phyloP scores from a whole-genome alignment of 2,329 filamentous ascomycete species.

The Cladophialophora immunda region DNA sequence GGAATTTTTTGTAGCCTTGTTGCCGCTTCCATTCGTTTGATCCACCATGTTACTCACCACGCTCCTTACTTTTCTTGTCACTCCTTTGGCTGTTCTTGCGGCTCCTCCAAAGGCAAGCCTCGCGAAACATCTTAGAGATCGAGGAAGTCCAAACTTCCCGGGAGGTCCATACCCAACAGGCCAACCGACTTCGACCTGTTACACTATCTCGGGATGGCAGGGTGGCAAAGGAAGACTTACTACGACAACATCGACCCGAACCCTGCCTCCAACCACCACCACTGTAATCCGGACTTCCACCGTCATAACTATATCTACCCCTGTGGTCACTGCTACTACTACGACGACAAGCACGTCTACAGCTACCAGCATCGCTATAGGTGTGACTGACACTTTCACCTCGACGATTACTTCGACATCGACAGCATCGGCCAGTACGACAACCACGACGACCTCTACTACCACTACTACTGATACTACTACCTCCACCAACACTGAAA shows the following conservation, averaged over 20 bases:
- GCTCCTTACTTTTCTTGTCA: background rate
- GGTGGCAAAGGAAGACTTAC: too few species aligned
- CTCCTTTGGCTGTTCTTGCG: background rate
- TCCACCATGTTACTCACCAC: background rate
- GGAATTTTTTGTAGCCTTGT: background rate
- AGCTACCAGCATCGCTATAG: background rate
- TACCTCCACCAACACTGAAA: background rate
- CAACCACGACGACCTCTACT: background rate
- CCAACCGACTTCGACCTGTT: background rate
- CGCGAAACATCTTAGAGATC: too few species aligned
- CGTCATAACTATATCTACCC: background rate
- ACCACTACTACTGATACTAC: background rate
- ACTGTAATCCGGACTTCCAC: background rate
- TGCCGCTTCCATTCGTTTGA: background rate
- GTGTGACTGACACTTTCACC: background rate
- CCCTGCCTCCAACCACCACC: background rate
- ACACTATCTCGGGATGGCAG: background rate
- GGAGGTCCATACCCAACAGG: too few species aligned
- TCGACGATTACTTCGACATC: background rate
- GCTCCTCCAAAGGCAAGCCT: too few species aligned
- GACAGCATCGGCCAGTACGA: background rate
- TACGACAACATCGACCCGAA: background rate
- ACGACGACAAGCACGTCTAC: background rate
- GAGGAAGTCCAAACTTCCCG: background rate
- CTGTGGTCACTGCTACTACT: background rate